These are phyloP conservation scores for Ganoderma lingzhi DNA, from an alignment of 1,284 basidiomycete species.

Conservation along the genomic window DNA sequence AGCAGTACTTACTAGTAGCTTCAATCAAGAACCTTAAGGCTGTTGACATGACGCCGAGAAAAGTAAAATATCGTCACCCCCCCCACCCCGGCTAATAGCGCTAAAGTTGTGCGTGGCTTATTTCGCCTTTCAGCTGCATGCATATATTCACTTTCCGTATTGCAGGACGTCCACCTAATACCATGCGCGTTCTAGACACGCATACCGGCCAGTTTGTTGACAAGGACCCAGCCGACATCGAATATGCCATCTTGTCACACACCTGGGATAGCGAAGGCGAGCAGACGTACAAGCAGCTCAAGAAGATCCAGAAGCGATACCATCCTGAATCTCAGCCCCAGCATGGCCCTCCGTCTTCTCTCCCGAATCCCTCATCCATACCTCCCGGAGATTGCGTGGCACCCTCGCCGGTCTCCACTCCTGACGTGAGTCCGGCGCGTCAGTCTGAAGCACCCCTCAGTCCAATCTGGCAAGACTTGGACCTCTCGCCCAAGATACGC, in stretches of 20 bases:
- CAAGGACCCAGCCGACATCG: neutral
- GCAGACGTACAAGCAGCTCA: neutral
- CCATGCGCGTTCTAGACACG: neutral
- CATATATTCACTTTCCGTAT: neutral
- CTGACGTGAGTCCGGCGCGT: no score
- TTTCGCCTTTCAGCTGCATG: no score
- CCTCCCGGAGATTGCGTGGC: no score
- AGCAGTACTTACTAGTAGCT: no score
- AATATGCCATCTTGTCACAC: conserved; percentile 1
- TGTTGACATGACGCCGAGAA: no score
- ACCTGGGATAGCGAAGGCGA: neutral
- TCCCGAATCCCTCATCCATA: no score
- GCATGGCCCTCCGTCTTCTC: neutral
- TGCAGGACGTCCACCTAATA: no score
- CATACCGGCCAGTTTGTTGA: neutral
- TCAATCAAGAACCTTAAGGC: no score
- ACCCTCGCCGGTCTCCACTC: neutral
- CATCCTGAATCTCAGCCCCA: neutral
- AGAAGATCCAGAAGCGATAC: neutral
- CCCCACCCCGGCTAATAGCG: no score
- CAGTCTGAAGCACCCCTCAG: neutral
- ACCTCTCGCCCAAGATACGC: neutral
- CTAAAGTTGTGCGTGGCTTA: no score
- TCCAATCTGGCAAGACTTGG: neutral
- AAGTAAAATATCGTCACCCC: no score